phyloP scores from a whole-genome alignment of 2,329 filamentous ascomycete species.

The Zasmidium citrigriseum region DNA sequence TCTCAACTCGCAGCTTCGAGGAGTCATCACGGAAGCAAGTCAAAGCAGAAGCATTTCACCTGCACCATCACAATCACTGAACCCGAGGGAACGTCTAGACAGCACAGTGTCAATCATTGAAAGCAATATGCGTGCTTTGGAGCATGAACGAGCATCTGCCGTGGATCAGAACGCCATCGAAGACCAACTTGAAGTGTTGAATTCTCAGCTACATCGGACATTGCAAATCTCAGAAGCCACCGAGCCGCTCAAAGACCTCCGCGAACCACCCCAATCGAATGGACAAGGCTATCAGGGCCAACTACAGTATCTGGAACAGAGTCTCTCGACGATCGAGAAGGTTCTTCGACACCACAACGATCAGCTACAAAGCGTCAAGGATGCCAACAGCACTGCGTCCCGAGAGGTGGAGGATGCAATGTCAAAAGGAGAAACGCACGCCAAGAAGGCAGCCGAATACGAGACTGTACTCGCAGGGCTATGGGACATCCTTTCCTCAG shows the following conservation, averaged over 20 bases:
- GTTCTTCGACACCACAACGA: constrained; percentile 33
- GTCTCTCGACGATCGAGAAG: constrained; percentile 45
- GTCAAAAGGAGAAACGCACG: constrained; percentile 23
- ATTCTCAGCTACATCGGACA: constrained; percentile 34
- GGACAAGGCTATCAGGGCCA: constrained; percentile 66
- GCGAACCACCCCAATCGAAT: constrained; percentile 59
- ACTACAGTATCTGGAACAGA: constrained; percentile 66
- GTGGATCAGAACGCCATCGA: constrained; percentile 31
- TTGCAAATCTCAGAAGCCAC: constrained; percentile 49
- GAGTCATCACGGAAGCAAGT: constrained; percentile 32
- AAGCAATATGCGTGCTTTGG: constrained; percentile 27
- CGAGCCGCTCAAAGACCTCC: constrained; percentile 53
- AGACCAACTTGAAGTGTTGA: constrained; percentile 33
- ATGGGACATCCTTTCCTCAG: constrained; percentile 54
- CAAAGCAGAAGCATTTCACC: constrained; percentile 27
- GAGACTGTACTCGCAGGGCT: constrained; percentile 54
- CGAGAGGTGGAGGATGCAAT: constrained; percentile 22
- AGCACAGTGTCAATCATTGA: constrained; percentile 28
- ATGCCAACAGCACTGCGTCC: constrained; percentile 14
- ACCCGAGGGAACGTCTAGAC: constrained; percentile 21
- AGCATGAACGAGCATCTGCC: constrained; percentile 28
- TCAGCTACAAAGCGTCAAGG: constrained; percentile 28
- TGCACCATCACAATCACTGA: constrained; percentile 16
- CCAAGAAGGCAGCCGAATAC: constrained; percentile 55
- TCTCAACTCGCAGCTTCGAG: constrained; percentile 33